Conservation (phyloP, 2,329 filamentous ascomycete genomes). For the Madurella mycetomatis region DNA sequence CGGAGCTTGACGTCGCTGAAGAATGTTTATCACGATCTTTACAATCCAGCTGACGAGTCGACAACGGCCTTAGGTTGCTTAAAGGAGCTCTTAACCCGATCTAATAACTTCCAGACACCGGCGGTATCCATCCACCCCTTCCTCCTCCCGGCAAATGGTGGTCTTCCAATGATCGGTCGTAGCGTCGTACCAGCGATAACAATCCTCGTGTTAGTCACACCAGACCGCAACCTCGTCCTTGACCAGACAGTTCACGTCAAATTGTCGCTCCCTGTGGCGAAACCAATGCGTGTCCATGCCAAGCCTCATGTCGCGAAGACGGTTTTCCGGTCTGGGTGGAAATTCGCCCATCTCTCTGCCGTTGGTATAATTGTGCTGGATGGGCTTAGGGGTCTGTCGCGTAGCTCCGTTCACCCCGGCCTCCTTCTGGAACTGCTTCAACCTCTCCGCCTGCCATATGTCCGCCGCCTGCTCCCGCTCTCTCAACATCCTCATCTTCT, state of each 20-base stretch:
- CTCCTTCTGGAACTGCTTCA: no score
- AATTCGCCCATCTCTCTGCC: background rate
- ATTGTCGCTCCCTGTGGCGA: background rate
- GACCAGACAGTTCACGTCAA: background rate
- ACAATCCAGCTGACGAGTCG: background rate
- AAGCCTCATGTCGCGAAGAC: background rate
- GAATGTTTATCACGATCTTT: background rate
- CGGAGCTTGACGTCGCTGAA: background rate
- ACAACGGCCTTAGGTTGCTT: background rate
- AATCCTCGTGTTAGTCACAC: background rate
- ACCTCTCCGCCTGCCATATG: no score
- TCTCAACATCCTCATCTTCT: no score
- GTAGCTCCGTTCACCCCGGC: background rate
- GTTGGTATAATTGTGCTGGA: background rate
- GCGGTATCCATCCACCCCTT: background rate
- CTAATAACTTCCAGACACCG: background rate
- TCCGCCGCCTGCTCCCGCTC: no score
- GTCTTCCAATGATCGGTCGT: conserved; percentile 4
- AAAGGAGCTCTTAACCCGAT: background rate
- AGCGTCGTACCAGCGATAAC: background rate
- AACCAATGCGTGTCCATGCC: background rate
- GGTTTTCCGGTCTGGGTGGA: background rate
- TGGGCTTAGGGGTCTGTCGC: background rate
- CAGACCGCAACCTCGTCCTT: background rate
- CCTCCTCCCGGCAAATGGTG: background rate